Conservation (phyloP, 495 filamentous ascomycete genomes). For the Tetracladium marchalianum region DNA sequence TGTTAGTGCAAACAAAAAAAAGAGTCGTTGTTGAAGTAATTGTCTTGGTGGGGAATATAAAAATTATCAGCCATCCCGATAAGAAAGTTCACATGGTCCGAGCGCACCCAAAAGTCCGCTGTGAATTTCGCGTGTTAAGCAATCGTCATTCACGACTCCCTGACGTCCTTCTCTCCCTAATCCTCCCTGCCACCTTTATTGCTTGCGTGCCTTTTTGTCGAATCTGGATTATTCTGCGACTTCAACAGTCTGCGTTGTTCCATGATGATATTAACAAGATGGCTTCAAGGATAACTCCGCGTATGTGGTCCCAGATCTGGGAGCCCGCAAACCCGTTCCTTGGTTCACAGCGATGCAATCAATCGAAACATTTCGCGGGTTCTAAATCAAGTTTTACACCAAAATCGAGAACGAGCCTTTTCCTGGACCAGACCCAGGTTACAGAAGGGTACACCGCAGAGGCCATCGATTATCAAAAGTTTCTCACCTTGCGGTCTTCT, state of each 20-base stretch:
- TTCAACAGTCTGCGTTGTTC: slow-evolving; percentile 16
- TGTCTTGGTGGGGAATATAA: slow-evolving; percentile 3
- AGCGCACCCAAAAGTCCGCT: not conserved
- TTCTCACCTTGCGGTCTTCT: slow-evolving; percentile 14
- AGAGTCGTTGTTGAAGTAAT: too few relatives aligned
- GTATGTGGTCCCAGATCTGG: slow-evolving; percentile 19
- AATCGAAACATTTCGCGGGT: slow-evolving; percentile 2
- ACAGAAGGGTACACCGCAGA: not conserved
- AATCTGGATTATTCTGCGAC: slow-evolving; percentile 1
- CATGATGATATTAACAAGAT: slow-evolving; percentile 13
- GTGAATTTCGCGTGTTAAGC: too few relatives aligned
- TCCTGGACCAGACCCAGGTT: slow-evolving; percentile 7
- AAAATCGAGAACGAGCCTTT: slow-evolving; percentile 8
- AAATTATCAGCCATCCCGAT: slow-evolving; percentile 22
- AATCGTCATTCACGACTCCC: too few relatives aligned
- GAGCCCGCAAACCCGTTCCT: slow-evolving; percentile 9
- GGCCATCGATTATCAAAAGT: slow-evolving; percentile 4
- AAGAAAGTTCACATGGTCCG: slow-evolving; percentile 11
- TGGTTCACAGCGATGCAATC: not conserved
- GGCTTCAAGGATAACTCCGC: slow-evolving; percentile 10
- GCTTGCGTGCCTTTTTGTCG: not conserved
- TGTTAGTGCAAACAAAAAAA: too few relatives aligned
- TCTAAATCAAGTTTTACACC: slow-evolving; percentile 6
- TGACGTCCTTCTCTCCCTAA: too few relatives aligned
- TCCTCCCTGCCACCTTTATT: not conserved